Percentiles rank a stretch among this genome's conserved stretches.
Conservation (phyloP, 805 yeast species). For the Yamadazyma laniorum region DNA sequence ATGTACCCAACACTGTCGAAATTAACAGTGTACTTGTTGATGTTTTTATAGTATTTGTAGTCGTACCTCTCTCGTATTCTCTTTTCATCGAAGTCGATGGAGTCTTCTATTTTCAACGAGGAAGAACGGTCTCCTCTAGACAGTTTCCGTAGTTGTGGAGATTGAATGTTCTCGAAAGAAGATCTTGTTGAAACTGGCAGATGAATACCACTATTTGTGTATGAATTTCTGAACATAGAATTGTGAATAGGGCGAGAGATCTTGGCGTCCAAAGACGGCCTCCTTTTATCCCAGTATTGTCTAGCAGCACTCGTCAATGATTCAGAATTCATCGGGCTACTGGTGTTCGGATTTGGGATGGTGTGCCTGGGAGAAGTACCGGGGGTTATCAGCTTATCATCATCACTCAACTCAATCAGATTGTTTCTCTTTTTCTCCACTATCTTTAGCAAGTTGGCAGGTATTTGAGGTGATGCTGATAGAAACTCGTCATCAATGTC, state of each 20-base stretch:
- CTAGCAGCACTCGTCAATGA: conserved; percentile 15
- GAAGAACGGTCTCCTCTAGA: conserved; percentile 10
- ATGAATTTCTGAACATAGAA: conserved; percentile 18
- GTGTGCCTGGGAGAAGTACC: conserved; percentile 29
- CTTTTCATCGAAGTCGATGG: conserved; percentile 14
- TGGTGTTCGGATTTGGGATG: background rate
- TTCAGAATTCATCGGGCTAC: conserved; percentile 3
- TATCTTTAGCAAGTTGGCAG: conserved; percentile 53
- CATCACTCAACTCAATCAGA: conserved; percentile 22
- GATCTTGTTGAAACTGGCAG: conserved; percentile 12
- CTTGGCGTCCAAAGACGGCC: conserved; percentile 36
- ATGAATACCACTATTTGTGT: conserved; percentile 5
- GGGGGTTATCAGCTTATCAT: conserved; percentile 25
- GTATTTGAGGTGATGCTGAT: conserved; percentile 69
- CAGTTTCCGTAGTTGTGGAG: conserved; percentile 4
- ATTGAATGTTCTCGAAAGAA: conserved; percentile 10
- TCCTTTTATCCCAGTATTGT: conserved; percentile 22
- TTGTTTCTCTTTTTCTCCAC: conserved; percentile 43
- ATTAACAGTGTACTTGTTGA: conserved; percentile 28
- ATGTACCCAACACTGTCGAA: conserved; percentile 39
- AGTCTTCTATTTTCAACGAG: conserved; percentile 12
- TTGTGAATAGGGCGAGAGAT: conserved; percentile 19
- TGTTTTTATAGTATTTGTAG: conserved; percentile 42
- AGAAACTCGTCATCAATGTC: conserved; percentile 45
- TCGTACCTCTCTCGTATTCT: conserved; percentile 24